Evolutionary conservation across 2,329 filamentous ascomycete species (phyloP).

Genomic region (Colletotrichum tamarilloi): DNA sequence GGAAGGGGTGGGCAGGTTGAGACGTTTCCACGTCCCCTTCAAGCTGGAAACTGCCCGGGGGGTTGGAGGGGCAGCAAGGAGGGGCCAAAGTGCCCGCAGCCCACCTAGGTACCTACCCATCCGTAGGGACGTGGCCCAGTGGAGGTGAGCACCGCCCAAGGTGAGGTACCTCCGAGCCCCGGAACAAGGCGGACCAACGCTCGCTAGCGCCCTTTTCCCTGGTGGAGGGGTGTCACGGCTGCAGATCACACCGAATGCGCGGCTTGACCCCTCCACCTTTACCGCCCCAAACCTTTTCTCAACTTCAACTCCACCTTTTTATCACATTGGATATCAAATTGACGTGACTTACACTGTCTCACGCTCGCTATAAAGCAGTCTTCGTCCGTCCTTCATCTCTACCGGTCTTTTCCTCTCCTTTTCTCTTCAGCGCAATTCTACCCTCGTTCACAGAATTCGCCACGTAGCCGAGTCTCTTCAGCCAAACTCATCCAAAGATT

Average conservation of each 20-base stretch:
- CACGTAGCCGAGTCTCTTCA: slow-evolving; percentile 33
- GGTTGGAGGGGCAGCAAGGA: slow-evolving; percentile 1
- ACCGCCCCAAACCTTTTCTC: slow-evolving; percentile 34
- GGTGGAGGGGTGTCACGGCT: slow-evolving; percentile 15
- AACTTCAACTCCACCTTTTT: slow-evolving; percentile 30
- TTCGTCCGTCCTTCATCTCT: slow-evolving; percentile 1
- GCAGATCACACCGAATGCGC: slow-evolving; percentile 29
- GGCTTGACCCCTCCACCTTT: slow-evolving; percentile 25
- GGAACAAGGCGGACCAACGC: slow-evolving; percentile 28
- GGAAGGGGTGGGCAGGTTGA: slow-evolving; percentile 18
- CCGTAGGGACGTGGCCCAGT: too few species aligned
- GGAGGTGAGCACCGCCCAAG: too few species aligned
- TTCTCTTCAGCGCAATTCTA: slow-evolving; percentile 36
- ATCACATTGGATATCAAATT: neutral
- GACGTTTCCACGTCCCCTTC: slow-evolving; percentile 26
- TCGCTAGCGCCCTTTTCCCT: slow-evolving; percentile 19
- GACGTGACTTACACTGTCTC: neutral
- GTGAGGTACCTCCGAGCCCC: neutral
- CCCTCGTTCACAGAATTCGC: slow-evolving; percentile 33
- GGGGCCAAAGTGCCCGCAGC: neutral
- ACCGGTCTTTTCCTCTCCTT: neutral
- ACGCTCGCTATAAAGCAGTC: slow-evolving; percentile 33
- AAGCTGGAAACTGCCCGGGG: slow-evolving; percentile 5
- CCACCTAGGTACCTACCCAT: too few species aligned
- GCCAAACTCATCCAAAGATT: slow-evolving; percentile 22